Base-by-base conservation (phyloP, 73 alveolate genomes). In the Urostyla sp. region DNA sequence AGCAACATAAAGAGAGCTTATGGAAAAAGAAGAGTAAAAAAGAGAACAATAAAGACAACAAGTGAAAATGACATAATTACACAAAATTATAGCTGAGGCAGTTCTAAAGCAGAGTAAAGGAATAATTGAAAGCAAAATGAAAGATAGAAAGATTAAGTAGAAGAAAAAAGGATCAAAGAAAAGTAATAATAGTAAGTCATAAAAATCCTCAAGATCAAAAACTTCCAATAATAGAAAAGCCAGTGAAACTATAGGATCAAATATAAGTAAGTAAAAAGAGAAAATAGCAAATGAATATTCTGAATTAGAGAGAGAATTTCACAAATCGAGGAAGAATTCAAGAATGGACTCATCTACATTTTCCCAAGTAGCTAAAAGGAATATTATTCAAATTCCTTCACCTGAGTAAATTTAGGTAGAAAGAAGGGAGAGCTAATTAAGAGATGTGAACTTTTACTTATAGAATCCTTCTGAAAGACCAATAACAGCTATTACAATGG, bases 81-180 rank as follows among this genome's bases (percentile, higher is more conserved):
- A 69, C 16, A 11, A 27, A 49, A 46, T 45, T 23, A 69, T 69
- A 46, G 69, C 83, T 5, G 69, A 69, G n/a, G 49, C 72, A 10
- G 69, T 45, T 37, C 72, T 69, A 1, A 13, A 69, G 54, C 34
- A 69, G 26, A 54, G 67, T 8, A 69, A 69, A 46, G 83, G 27
- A 26, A 45, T 69, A 18, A 67, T 69, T 8, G 58, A 21, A 49
- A 44, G 54, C 27, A 40, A 45, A 66, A 45, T 11, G 6, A 30
- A 60, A 60, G 77, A 30, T 6, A 8, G 5, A 35, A 20, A 30
- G 58, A 30, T 11, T 36, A 37, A 34, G 80, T 26, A 40, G 66
- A 4, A 18, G 10, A 3, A 40, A 54, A 66, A 26, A 36, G 35
- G 28, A 3, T 27, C 2, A 48, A 55, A 10, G 37, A 55, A 58